Base-by-base conservation (phyloP, 441 rosid species). In the Pelargonium australe region DNA sequence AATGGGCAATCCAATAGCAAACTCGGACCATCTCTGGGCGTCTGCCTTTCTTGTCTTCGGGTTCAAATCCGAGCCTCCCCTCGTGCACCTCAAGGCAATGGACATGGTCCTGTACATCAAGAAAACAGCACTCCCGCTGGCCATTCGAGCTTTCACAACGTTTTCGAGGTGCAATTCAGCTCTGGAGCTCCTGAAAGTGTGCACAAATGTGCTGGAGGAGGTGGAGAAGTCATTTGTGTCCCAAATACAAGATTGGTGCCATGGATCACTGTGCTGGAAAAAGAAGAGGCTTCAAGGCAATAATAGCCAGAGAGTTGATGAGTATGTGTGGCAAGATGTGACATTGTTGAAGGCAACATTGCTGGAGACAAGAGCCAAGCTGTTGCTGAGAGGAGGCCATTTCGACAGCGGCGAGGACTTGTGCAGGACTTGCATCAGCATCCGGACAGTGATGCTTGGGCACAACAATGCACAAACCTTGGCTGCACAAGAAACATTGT, bases 91-190 rank as follows among this genome's bases (percentile, higher is more conserved):
- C n/a, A 86, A 88, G 74, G 96, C 93, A 43, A 72, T 83, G 58
- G 93, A 90, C 64, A 78, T 88, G 88, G 90, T 85, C 45, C 78
- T 87, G 65, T 90, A 89, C 81, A 91, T 93, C 66, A 87, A 85
- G 82, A 87, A 80, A 81, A 90, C 92, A 13, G 94, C 94, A 65
- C 80, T 90, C 45, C 98, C 98, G n/a, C 73, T 91, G 53, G 97
- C 98, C 34, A 85, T 89, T 17, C 79, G 81, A 75, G 88, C 97
- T 57, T 93, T 93, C 80, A 81, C 86, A 37, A 83, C 80, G 34
- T 92, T 87, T 85, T 92, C 96, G 0, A 83, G 96, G 77, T 92
- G 98, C 80, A 93, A 80, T 73, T 86, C 96, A 2, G 96, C 96
- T 2, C 71, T 93, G 63, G 97, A 93, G 80, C 94, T 93, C 5